A percentile compares a stretch with the other conserved stretches of the same genome.
phyloP scores from a whole-genome alignment of 129 eudicot species.

The Flaveria robusta region DNA sequence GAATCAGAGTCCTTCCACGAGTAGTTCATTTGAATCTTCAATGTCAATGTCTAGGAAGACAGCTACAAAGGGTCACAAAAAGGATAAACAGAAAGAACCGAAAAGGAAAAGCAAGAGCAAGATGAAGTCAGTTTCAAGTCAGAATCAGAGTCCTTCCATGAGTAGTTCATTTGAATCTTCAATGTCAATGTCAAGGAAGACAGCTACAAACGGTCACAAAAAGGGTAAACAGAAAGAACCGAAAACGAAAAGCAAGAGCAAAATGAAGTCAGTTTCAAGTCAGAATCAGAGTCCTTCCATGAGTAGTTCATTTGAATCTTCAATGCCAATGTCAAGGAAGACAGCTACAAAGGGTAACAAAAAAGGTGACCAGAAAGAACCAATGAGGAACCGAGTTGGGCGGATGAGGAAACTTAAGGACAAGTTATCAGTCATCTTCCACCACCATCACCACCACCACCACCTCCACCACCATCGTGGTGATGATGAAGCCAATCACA shows the following conservation, averaged over 20 bases:
- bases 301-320: conserved; percentile 20
- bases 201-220: conserved; percentile 9
- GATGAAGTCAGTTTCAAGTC: neutral
- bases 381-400: conserved; percentile 35
- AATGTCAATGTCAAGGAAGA: neutral
- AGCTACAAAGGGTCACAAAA: conserved; percentile 16
- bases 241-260: neutral
- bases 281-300: conserved; percentile 18
- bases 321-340: neutral
- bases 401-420: conserved; percentile 52
- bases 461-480: conserved; percentile 47
- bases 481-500: conserved; percentile 15
- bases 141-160: neutral
- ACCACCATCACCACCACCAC: conserved; percentile 69
- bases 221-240: neutral
- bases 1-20: conserved; percentile 20
- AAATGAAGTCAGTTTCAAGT: conserved; percentile 30
- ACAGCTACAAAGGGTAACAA: conserved; percentile 24
- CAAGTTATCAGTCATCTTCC: conserved; percentile 62
- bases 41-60: neutral
- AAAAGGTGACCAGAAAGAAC: conserved; percentile 14
- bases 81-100: neutral
- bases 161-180: no score
- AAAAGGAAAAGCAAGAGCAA: conserved; percentile 2
- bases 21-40: conserved; percentile 18